Base-by-base conservation (phyloP, 768 basidiomycete species). In the Ephemerocybe angulata region DNA sequence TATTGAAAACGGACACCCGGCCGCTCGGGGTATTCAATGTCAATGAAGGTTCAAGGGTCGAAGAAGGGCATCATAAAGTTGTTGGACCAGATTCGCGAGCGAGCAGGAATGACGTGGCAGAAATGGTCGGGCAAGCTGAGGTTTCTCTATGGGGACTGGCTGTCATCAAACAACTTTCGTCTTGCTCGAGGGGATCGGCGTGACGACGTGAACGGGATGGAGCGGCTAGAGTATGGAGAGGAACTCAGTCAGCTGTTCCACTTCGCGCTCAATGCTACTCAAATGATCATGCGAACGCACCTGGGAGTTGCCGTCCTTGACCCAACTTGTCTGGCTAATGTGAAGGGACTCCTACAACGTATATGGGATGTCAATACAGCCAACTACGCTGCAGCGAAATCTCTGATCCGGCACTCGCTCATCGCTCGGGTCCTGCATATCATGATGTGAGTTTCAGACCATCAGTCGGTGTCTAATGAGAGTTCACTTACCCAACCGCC, bases 21-120 rank as follows among this genome's bases (percentile, higher is more conserved):
- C 66, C 65, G 4, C 59, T 70, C 21, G 62, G 67, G 17, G 63
- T 67, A 2, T 64, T 69, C 49, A 63, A 69, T 55, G 59, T 67
- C 4, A 62, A 69, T 48, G 68, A 69, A 53, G 68, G 68, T 2
- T 70, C 69, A 0, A 70, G n/a, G n/a, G n/a, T 69, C 68, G 0
- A 69, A 41, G 38, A 19, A 41, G 15, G 38, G 38, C 21, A 19
- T 67, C n/a, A 6, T 68, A 2, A 53, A 65, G 42, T n/a, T 41
- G 17, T 19, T 41, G 7, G 38, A 41, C 15, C 10, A 17, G 15
- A 41, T 41, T 41, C 38, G 15, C 21, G 38, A n/a, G 5, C 38
- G 38, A 17, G 15, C 21, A 5, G 38, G 38, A 19, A 6, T 41
- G 38, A 17, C 38, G 10, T 13, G 21, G n/a, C 15, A n/a, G 5